A percentile compares a stretch with the other conserved stretches of the same genome.
These are phyloP conservation scores for Nothophoma quercina DNA, from an alignment of 2,329 filamentous ascomycete genomes.

Conservation along the genomic window DNA sequence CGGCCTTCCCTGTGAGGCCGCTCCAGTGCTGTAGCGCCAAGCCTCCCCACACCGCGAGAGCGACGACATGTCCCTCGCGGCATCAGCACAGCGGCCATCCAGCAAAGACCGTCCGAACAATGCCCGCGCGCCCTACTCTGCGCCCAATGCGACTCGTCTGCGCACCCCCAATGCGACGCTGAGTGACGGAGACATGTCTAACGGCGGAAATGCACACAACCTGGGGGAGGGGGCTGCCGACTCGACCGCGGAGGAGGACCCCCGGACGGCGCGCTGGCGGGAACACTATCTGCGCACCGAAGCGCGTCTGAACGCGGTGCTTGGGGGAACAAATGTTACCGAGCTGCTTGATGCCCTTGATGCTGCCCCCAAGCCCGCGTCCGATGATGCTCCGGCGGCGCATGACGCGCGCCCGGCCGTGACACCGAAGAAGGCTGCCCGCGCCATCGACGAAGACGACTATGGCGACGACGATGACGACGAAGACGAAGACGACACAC, in stretches of 20 bases:
- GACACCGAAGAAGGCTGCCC: conserved; percentile 75
- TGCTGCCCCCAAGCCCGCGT: conserved; percentile 30
- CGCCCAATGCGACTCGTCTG: conserved; percentile 47
- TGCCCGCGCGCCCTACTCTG: conserved; percentile 48
- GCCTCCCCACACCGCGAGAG: conserved; percentile 44
- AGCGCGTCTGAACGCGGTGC: conserved; percentile 78
- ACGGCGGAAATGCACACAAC: conserved; percentile 47
- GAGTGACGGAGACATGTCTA: conserved; percentile 54
- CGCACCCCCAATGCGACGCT: conserved; percentile 53
- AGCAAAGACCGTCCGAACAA: conserved; percentile 52
- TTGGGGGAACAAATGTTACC: conserved; percentile 57
- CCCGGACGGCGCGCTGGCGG: conserved; percentile 67
- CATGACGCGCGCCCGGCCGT: conserved; percentile 56
- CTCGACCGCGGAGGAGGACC: conserved; percentile 55
- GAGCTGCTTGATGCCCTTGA: conserved; percentile 36
- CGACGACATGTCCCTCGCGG: conserved; percentile 47
- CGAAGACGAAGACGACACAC: conserved; percentile 53
- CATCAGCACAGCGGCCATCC: conserved; percentile 50
- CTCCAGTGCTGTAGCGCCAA: conserved; percentile 41
- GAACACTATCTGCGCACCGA: conserved; percentile 81
- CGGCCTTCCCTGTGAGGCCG: conserved; percentile 48
- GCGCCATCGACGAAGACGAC: conserved; percentile 83
- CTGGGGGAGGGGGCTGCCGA: conserved; percentile 49
- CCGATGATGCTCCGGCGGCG: conserved; percentile 45
- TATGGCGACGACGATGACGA: conserved; percentile 80